Evolutionary conservation across 2,329 filamentous ascomycete genomes (phyloP).

Genomic region (Phialocephala subalpina): DNA sequence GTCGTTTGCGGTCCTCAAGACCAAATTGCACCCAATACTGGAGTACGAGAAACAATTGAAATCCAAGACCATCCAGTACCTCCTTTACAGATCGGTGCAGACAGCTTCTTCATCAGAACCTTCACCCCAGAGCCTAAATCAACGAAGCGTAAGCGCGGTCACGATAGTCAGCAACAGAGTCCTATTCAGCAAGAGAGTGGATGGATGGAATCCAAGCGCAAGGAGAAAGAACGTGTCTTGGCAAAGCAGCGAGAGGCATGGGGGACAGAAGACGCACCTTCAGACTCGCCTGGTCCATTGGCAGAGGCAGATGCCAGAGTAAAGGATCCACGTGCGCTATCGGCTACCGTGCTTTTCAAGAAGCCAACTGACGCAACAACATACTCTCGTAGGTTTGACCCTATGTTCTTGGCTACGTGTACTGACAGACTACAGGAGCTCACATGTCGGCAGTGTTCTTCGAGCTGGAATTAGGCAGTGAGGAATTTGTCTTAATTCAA

Average conservation of each 20-base stretch:
- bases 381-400: conserved; percentile 38
- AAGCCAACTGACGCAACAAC: conserved; percentile 41
- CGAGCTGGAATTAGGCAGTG: conserved; percentile 39
- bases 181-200: too few species aligned
- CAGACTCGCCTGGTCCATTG: too few species aligned
- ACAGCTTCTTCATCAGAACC: conserved; percentile 18
- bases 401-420: background rate
- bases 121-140: conserved; percentile 12
- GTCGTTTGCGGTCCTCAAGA: too few species aligned
- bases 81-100: background rate
- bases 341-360: conserved; percentile 41
- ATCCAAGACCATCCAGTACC: background rate
- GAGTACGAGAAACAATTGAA: conserved; percentile 9
- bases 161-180: conserved; percentile 21
- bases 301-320: conserved; percentile 38
- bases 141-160: conserved; percentile 21
- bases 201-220: too few species aligned
- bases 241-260: conserved; percentile 41
- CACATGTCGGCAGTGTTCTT: conserved; percentile 42
- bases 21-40: conserved; percentile 23
- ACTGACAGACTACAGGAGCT: conserved; percentile 31
- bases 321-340: conserved; percentile 36
- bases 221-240: conserved; percentile 21
- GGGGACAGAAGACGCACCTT: conserved; percentile 38
- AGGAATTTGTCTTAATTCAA: conserved; percentile 42